Base-by-base conservation (phyloP, 2,329 filamentous ascomycete species). In the Rhynchosporium secalis region DNA sequence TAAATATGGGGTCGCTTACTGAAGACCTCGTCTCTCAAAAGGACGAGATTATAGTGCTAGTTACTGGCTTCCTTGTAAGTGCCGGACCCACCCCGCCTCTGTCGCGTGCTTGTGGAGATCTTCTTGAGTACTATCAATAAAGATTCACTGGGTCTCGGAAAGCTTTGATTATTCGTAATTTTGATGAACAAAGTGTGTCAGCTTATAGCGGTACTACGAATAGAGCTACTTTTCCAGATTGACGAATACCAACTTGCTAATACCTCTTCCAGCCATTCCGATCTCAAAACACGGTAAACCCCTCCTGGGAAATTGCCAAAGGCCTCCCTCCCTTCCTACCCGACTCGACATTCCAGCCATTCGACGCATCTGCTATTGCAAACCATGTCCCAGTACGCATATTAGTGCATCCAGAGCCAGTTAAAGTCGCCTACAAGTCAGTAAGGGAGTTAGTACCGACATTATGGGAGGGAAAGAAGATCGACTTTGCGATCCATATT, bases 281-380 rank as follows among this genome's bases (percentile, higher is more conserved):
- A 69, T 80, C 77, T n/a, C 78, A 87, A 49, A 87, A 87, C 72
- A 84, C 86, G 33, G 78, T 87, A 63, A 96, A 96, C 73, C 91
- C 92, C 8, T 92, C 91, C 3, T 93, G 86, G 82, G 84, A 93
- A 72, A 93, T 96, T 72, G 86, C 89, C 55, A 81, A 80, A 31
- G 79, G 78, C 26, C 83, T 96, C n/a, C 87, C 91, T 3, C 75
- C 82, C 2, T 82, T 83, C 68, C 82, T 93, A 4, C 83, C 80
- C 0, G 74, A 79, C 13, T 70, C 72, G 36, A 36, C 3, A 68
- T 72, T 51, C 57, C 62, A 36, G 43, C 64, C 57, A 12, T 52
- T 54, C 46, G 65, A n/a, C 43, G 60, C 40, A 70, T 67, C 60
- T 72, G 68, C 69, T 72, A 70, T 58, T 69, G 78, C 64, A 63